Conservation (phyloP, 192 early-diverging fungal species). For the Gaertneriomyces sp. region DNA sequence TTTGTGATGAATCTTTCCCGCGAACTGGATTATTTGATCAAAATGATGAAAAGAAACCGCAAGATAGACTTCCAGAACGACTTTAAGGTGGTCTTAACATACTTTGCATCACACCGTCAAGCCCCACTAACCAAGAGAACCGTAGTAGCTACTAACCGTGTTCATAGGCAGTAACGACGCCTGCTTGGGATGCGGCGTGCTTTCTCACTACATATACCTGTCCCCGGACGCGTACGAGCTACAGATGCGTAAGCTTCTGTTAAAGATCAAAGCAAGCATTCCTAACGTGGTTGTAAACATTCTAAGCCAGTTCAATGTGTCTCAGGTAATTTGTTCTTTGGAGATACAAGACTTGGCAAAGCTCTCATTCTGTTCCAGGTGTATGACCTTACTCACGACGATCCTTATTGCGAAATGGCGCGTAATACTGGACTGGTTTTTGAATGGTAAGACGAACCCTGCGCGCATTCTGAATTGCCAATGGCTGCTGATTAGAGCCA, state of each 20-base stretch:
- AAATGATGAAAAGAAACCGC: slow-evolving; percentile 25
- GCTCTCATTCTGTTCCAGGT: slow-evolving; percentile 31
- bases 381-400: slow-evolving; percentile 31
- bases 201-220: slow-evolving; percentile 11
- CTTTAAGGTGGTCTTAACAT: slow-evolving; percentile 35
- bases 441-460: slow-evolving; percentile 19
- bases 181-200: slow-evolving; percentile 42
- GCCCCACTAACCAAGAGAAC: background rate
- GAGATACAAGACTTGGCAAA: slow-evolving; percentile 19
- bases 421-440: slow-evolving; percentile 28
- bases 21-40: slow-evolving; percentile 47
- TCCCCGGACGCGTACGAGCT: slow-evolving; percentile 21
- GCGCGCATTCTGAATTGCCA: background rate
- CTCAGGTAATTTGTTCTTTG: slow-evolving; percentile 5
- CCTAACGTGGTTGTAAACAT: slow-evolving; percentile 50
- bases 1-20: slow-evolving; percentile 40
- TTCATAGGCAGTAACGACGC: slow-evolving; percentile 61
- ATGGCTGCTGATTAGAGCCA: background rate
- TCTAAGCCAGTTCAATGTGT: slow-evolving; percentile 36
- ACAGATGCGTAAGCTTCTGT: slow-evolving; percentile 12
- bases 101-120: background rate
- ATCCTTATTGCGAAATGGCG: slow-evolving; percentile 24
- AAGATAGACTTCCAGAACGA: slow-evolving; percentile 35
- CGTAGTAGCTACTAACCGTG: slow-evolving; percentile 42
- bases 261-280: slow-evolving; percentile 21